phyloP scores from a whole-genome alignment of 2,329 filamentous ascomycete genomes.

The Tolypocladium capitatum region DNA sequence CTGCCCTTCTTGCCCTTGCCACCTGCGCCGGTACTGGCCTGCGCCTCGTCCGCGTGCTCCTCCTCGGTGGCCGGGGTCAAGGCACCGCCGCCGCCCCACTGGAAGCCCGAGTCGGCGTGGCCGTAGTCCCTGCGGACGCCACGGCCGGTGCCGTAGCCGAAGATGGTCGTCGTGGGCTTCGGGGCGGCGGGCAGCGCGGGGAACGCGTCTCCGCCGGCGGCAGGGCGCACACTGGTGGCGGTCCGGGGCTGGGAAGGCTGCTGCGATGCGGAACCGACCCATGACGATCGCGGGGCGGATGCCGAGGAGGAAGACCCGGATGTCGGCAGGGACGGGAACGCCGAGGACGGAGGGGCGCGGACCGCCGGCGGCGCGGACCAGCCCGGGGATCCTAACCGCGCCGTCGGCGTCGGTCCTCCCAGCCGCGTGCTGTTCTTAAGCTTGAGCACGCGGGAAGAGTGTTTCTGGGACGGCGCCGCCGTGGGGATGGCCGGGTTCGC shows the following conservation, averaged over 20 bases:
- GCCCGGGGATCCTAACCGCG: slow-evolving; percentile 6
- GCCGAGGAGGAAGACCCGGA: slow-evolving; percentile 8
- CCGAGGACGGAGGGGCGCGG: slow-evolving; percentile 16
- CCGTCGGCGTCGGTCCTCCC: slow-evolving; percentile 17
- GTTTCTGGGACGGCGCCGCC: slow-evolving; percentile 29
- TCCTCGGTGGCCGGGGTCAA: slow-evolving; percentile 10
- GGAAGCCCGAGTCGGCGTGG: slow-evolving; percentile 35
- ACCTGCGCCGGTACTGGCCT: slow-evolving; percentile 13
- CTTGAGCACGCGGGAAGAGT: slow-evolving; percentile 42
- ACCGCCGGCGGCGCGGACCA: slow-evolving; percentile 10
- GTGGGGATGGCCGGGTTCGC: slow-evolving; percentile 36
- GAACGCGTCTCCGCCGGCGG: slow-evolving; percentile 49
- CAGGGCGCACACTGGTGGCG: slow-evolving; percentile 7
- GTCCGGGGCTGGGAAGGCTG: slow-evolving; percentile 23
- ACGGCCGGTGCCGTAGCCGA: slow-evolving; percentile 42
- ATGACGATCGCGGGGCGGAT: slow-evolving; percentile 15
- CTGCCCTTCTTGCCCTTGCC: slow-evolving; percentile 41
- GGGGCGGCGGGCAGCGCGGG: slow-evolving; percentile 70
- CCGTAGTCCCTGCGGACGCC: slow-evolving; percentile 41
- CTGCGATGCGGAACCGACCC: slow-evolving; percentile 20
- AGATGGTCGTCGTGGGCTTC: slow-evolving; percentile 51
- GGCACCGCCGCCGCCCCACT: slow-evolving; percentile 29
- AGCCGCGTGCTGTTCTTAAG: slow-evolving; percentile 44
- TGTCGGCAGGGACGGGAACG: slow-evolving; percentile 31
- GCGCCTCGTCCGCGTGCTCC: slow-evolving; percentile 13